These are phyloP conservation scores for Trichosporon ovoides DNA, from an alignment of 1,284 basidiomycete species.

Conservation along the genomic window DNA sequence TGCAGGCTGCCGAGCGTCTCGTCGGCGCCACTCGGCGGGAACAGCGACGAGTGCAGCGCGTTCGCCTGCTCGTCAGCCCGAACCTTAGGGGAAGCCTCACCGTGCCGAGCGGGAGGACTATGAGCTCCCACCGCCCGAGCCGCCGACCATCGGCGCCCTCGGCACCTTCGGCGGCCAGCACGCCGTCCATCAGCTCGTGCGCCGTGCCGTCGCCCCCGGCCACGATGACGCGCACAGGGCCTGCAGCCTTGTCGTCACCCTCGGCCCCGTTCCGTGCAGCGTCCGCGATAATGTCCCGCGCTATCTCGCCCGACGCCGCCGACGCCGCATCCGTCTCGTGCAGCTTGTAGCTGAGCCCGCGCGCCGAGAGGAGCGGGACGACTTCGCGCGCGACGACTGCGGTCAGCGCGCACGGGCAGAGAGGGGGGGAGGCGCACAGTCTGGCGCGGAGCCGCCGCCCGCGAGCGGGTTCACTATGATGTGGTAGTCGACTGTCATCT, in stretches of 20 bases:
- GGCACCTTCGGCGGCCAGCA: slow-evolving; percentile 50
- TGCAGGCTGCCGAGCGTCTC: slow-evolving; percentile 17
- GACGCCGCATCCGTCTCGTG: slow-evolving; percentile 55
- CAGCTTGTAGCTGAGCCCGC: slow-evolving; percentile 42
- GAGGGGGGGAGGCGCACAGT: slow-evolving; percentile 28
- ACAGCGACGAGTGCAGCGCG: slow-evolving; percentile 64
- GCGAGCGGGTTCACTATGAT: slow-evolving; percentile 39
- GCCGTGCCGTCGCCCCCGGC: slow-evolving; percentile 87
- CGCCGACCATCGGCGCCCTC: too few relatives aligned
- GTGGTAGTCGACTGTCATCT: slow-evolving; percentile 15
- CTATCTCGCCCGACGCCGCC: slow-evolving; percentile 58
- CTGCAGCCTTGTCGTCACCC: slow-evolving; percentile 47
- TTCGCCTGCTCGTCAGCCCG: slow-evolving; percentile 58
- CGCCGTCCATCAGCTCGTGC: slow-evolving; percentile 70
- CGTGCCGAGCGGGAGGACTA: slow-evolving; percentile 69
- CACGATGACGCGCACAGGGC: slow-evolving; percentile 60
- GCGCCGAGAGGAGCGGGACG: slow-evolving; percentile 58
- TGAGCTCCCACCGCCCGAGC: slow-evolving; percentile 38
- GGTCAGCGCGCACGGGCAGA: neutral
- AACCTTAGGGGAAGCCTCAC: too few relatives aligned
- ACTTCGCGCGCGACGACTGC: slow-evolving; percentile 59
- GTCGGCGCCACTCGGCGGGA: slow-evolving; percentile 41
- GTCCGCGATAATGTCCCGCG: slow-evolving; percentile 52
- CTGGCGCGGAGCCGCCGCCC: slow-evolving; percentile 26
- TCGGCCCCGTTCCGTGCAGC: too few relatives aligned